Conservation (phyloP, 2,329 filamentous ascomycete species). For the Fusarium vanettenii region DNA sequence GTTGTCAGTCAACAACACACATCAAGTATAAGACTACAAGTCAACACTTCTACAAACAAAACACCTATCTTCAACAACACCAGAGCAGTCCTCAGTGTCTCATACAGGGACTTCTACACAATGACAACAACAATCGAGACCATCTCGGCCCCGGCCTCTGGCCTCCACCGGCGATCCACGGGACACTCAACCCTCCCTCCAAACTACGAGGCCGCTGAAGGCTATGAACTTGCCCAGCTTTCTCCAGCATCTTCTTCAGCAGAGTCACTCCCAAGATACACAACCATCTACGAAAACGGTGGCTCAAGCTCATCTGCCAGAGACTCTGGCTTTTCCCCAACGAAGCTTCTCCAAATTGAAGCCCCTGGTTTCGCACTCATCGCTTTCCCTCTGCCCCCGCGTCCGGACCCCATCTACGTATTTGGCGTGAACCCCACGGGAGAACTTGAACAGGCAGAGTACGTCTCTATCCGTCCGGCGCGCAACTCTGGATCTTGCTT, state of each 20-base stretch:
- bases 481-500: conserved; percentile 60
- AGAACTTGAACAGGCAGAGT: conserved; percentile 55
- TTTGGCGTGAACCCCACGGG: conserved; percentile 55
- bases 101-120: neutral
- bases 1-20: neutral
- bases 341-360: conserved; percentile 61
- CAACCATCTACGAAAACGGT: conserved; percentile 9
- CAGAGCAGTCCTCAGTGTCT: neutral
- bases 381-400: conserved; percentile 54
- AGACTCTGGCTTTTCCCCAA: conserved; percentile 53
- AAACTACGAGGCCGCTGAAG: conserved; percentile 40
- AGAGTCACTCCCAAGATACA: conserved; percentile 45
- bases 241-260: conserved; percentile 42
- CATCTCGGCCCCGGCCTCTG: neutral
- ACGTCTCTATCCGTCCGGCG: conserved; percentile 62
- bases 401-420: conserved; percentile 55
- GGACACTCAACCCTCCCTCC: conserved; percentile 42
- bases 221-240: conserved; percentile 40
- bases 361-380: conserved; percentile 56
- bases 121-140: conserved; percentile 22
- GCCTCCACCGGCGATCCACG: conserved; percentile 16
- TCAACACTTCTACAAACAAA: neutral
- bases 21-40: neutral
- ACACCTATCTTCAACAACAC: neutral
- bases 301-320: conserved; percentile 13